These are phyloP conservation scores for Lactifluus volemus DNA, from an alignment of 768 basidiomycete genomes.

Conservation along the genomic window DNA sequence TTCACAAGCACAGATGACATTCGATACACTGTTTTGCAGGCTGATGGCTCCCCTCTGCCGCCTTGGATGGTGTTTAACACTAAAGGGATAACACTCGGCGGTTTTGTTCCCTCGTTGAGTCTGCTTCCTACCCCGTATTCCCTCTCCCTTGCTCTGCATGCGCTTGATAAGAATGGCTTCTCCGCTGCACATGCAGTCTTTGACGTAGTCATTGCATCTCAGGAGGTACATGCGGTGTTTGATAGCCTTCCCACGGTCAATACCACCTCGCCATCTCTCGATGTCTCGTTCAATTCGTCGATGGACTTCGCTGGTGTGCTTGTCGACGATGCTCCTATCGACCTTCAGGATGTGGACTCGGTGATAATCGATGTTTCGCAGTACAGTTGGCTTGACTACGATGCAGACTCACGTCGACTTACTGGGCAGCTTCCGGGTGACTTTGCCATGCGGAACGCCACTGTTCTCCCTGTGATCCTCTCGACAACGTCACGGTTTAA, in stretches of 20 bases:
- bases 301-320: conserved; percentile 55
- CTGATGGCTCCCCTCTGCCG: conserved; percentile 65
- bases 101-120: conserved; percentile 53
- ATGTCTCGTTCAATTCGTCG: conserved; percentile 42
- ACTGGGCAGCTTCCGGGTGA: conserved; percentile 54
- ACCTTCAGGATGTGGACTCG: conserved; percentile 46
- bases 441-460: conserved; percentile 27
- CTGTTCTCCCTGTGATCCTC: conserved; percentile 51
- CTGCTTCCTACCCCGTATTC: conserved; percentile 32
- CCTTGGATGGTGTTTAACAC: conserved; percentile 68
- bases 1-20: conserved; percentile 40
- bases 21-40: conserved; percentile 55
- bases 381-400: conserved; percentile 54
- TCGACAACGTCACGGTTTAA: conserved; percentile 45
- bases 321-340: conserved; percentile 52
- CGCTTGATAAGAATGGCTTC: conserved; percentile 67
- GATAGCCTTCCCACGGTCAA: conserved; percentile 57
- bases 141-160: conserved; percentile 51
- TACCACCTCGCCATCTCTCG: conserved; percentile 51
- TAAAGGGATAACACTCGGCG: conserved; percentile 62
- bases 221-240: conserved; percentile 50
- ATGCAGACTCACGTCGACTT: conserved; percentile 45
- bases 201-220: conserved; percentile 53
- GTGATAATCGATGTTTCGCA: conserved; percentile 52
- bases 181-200: conserved; percentile 53